Evolutionary conservation across 441 rosid species (phyloP).

Genomic region (Aquilaria agallochum): DNA sequence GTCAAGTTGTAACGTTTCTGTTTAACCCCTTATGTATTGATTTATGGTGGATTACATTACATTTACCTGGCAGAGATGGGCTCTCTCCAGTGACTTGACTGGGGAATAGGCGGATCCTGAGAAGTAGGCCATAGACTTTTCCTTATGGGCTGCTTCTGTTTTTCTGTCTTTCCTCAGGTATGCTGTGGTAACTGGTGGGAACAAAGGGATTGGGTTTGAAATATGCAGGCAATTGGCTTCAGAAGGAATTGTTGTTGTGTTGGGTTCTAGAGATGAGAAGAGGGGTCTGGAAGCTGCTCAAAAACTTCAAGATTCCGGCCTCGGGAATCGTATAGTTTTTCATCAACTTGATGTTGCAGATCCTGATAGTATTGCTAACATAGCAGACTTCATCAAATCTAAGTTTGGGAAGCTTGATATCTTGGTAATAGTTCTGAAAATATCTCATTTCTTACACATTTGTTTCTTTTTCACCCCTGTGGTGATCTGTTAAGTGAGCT

Average conservation of each 20-base stretch:
- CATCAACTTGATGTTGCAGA: constrained; percentile 45
- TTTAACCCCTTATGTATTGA: no score
- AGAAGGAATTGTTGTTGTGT: constrained; percentile 17
- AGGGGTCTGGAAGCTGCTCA: constrained; percentile 40
- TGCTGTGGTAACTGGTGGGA: constrained; percentile 35
- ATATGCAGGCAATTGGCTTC: constrained; percentile 27
- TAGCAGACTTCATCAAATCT: constrained; percentile 28
- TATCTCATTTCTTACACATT: no score
- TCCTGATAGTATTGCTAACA: constrained; percentile 21
- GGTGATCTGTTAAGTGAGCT: no score
- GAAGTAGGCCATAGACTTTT: no score
- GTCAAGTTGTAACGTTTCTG: no score
- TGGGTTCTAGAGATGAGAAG: constrained; percentile 40
- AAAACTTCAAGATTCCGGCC: constrained; percentile 21
- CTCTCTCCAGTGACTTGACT: no score
- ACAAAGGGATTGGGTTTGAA: constrained; percentile 33
- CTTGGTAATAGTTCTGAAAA: constrained; percentile 19
- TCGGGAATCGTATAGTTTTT: constrained; percentile 21
- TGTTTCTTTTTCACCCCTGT: no score
- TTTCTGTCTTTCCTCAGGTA: constrained; percentile 6
- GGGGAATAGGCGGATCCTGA: no score
- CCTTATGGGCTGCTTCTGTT: background rate
- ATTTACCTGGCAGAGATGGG: no score
- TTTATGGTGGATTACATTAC: no score
- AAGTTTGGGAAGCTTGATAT: constrained; percentile 44